Conservation (phyloP, 176 grass and related monocot species). For the Carex scoparia region DNA sequence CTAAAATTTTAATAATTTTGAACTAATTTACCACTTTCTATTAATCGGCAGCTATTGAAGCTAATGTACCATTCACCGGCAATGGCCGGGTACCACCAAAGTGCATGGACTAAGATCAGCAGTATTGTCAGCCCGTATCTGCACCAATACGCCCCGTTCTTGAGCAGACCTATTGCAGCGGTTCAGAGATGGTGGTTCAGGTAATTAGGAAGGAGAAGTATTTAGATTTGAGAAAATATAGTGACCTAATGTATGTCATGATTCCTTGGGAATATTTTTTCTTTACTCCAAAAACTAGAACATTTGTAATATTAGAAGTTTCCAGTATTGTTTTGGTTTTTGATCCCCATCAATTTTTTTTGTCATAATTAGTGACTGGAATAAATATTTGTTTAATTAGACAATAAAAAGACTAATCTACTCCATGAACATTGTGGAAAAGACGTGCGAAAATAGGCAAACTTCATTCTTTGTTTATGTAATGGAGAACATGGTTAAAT, state of each 20-base stretch:
- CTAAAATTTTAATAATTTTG: not conserved
- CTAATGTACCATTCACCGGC: constrained; percentile 90
- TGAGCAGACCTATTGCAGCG: constrained; percentile 62
- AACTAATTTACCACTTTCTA: constrained; percentile 24
- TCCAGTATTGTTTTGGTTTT: not conserved
- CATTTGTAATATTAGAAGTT: not conserved
- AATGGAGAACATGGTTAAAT: not conserved
- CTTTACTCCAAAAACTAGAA: not conserved
- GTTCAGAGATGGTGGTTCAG: constrained; percentile 99
- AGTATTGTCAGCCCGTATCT: constrained; percentile 65
- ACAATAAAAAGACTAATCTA: not conserved
- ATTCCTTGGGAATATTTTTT: not conserved
- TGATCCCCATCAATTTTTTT: not conserved
- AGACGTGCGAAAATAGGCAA: not conserved
- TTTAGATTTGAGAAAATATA: not conserved
- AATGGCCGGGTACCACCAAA: constrained; percentile 69
- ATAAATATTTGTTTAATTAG: not conserved
- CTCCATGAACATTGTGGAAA: not conserved
- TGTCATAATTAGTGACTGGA: not conserved
- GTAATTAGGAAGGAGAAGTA: constrained; percentile 33
- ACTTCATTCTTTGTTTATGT: not conserved
- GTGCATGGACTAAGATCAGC: constrained; percentile 78
- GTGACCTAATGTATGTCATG: constrained; percentile 1
- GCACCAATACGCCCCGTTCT: constrained; percentile 51
- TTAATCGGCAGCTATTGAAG: constrained; percentile 62